These are phyloP conservation scores for Solanum megistacrolobum DNA, from an alignment of 257 asterid species.

Conservation along the genomic window DNA sequence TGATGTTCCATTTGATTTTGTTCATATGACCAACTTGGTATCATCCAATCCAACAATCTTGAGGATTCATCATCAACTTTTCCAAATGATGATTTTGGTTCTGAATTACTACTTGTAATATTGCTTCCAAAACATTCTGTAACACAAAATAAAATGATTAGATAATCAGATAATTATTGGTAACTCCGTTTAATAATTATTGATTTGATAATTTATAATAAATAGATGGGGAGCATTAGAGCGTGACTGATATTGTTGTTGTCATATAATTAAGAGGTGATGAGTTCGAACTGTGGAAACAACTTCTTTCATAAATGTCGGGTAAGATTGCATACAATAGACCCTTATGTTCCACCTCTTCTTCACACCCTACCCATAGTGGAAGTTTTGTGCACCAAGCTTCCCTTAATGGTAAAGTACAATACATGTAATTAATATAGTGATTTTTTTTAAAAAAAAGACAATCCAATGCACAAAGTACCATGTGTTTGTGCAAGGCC, in stretches of 20 bases:
- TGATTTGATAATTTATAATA: neutral
- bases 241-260: neutral
- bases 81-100: neutral
- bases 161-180: neutral
- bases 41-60: slow-evolving; percentile 22
- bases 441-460: neutral
- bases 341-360: neutral
- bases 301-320: neutral
- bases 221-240: neutral
- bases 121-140: neutral
- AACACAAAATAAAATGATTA: neutral
- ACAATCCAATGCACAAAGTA: neutral
- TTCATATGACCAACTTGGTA: slow-evolving; percentile 5
- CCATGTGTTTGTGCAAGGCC: neutral
- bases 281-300: neutral
- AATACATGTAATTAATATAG: neutral
- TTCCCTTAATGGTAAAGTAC: neutral
- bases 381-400: neutral
- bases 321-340: neutral
- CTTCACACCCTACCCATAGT: neutral
- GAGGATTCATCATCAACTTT: slow-evolving; percentile 18
- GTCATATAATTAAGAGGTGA: neutral
- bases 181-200: neutral
- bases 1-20: slow-evolving; percentile 9
- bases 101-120: neutral